Conservation (phyloP, 805 yeast genomes). For the Saccharomycopsis vini region DNA sequence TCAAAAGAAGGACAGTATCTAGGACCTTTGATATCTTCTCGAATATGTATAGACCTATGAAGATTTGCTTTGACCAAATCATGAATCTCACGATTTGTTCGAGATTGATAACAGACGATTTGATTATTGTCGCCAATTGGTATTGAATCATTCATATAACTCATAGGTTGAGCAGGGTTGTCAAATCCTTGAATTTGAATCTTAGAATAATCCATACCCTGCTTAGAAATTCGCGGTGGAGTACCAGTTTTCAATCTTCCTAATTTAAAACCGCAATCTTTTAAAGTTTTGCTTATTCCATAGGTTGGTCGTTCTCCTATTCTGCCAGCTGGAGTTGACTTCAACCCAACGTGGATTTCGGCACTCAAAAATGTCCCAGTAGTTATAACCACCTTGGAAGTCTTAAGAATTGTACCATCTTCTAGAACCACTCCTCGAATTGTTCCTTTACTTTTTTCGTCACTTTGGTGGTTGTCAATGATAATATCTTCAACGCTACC, state of each 20-base stretch:
- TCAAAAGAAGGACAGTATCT: constrained; percentile 96
- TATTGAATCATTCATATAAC: constrained; percentile 67
- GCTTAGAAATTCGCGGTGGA: constrained; percentile 77
- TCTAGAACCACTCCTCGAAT: constrained; percentile 68
- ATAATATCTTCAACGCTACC: constrained; percentile 83
- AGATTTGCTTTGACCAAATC: constrained; percentile 58
- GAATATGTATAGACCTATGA: constrained; percentile 77
- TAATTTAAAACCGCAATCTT: constrained; percentile 66
- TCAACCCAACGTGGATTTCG: constrained; percentile 86
- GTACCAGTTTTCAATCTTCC: constrained; percentile 96
- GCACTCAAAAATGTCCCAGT: constrained; percentile 95
- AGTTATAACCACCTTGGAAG: constrained; percentile 72
- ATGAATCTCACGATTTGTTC: constrained; percentile 71
- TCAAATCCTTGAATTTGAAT: constrained; percentile 74
- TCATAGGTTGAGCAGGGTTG: constrained; percentile 81
- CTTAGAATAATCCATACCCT: constrained; percentile 58
- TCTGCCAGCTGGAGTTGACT: constrained; percentile 80
- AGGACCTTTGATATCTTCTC: constrained; percentile 94
- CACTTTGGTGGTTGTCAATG: constrained; percentile 32
- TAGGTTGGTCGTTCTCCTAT: constrained; percentile 88
- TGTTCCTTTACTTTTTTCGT: constrained; percentile 32
- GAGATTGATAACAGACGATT: constrained; percentile 65
- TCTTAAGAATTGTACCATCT: constrained; percentile 51
- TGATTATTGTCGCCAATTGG: constrained; percentile 46
- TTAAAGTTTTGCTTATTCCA: constrained; percentile 75